Evolutionary conservation across 345 rosid species (phyloP), one percentile per base, ranked within the genome.

Genomic region (Eucalyptus marginata): DNA sequence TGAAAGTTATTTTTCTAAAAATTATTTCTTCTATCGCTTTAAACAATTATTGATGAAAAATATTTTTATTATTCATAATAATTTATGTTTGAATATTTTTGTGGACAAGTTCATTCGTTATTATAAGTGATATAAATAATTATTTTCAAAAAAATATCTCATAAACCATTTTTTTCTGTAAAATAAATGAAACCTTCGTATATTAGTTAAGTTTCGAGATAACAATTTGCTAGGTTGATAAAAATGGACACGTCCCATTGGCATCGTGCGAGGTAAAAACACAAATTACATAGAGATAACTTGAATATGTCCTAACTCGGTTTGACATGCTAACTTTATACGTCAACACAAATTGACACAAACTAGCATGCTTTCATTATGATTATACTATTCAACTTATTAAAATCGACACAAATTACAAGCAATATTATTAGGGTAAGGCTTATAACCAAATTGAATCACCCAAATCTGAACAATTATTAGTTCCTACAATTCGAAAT

Each of bases 381-480:
- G 6, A 71, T 68, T 71, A 4, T 17, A 33, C 2, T 17, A 5
- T 10, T 33, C 81, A 10, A 71, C 81, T n/a, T n/a, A n/a, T n/a
- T n/a, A n/a, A n/a, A 17, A 68, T 16, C 1, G 43, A 9, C 2
- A 17, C 25, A 12, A 33, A 33, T 33, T 17, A 33, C 44, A 33
- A 33, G 44, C 7, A 56, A 22, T 24, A 22, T 24, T 56, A 56
- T 24, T 2, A 24, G 2, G 62, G 13, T 22, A 25, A 56, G 13
- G 62, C 27, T 24, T 56, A 9, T 56, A 56, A 56, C 0, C 6
- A 10, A 0, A 56, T 22, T 2, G 29, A 56, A 56, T 24, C 29
- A 10, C 5, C 0, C 13, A 56, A 25, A 9, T 56, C 1, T 56
- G 1, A 6, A 22, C 2, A 25, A 0, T 56, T 56, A 10, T 56